Evolutionary conservation across 345 rosid species (phyloP).

Genomic region (Euclidium syriacum): DNA sequence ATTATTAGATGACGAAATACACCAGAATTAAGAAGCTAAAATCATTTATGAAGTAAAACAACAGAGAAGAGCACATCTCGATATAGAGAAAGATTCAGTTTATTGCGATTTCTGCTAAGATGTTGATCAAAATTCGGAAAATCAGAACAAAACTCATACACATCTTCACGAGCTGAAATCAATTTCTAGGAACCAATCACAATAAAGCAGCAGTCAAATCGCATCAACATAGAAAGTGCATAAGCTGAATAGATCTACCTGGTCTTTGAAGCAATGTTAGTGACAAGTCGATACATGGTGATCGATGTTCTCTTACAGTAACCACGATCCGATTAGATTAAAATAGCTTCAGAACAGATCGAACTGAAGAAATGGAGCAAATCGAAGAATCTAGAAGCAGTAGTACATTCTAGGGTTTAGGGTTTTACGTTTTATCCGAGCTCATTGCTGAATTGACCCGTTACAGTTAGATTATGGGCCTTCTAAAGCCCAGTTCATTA

Average conservation of each 20-base stretch:
- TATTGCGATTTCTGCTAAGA: background rate
- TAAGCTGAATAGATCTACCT: constrained; percentile 23
- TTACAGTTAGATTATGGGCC: constrained; percentile 3
- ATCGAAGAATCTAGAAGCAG: constrained; percentile 15
- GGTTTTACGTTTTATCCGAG: constrained; percentile 27
- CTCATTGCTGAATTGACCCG: constrained; percentile 15
- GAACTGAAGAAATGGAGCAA: constrained; percentile 3
- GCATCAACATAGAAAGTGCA: background rate
- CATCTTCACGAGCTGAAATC: background rate
- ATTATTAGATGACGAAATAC: background rate
- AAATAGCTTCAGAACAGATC: background rate
- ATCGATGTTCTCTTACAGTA: background rate
- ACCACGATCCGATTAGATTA: background rate
- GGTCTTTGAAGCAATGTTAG: constrained; percentile 32
- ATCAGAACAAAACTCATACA: background rate
- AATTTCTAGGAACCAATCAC: background rate
- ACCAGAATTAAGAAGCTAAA: background rate
- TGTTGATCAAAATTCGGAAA: background rate
- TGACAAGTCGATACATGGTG: constrained; percentile 29
- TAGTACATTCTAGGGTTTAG: constrained; percentile 22
- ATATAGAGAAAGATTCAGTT: background rate
- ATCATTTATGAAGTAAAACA: background rate
- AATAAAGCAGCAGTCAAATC: constrained; percentile 1
- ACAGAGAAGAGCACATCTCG: background rate
- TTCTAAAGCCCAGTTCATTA: constrained; percentile 14